These are phyloP conservation scores for Ophiostoma novo-ulmi DNA, from an alignment of 2,329 filamentous ascomycete genomes.

Conservation along the genomic window DNA sequence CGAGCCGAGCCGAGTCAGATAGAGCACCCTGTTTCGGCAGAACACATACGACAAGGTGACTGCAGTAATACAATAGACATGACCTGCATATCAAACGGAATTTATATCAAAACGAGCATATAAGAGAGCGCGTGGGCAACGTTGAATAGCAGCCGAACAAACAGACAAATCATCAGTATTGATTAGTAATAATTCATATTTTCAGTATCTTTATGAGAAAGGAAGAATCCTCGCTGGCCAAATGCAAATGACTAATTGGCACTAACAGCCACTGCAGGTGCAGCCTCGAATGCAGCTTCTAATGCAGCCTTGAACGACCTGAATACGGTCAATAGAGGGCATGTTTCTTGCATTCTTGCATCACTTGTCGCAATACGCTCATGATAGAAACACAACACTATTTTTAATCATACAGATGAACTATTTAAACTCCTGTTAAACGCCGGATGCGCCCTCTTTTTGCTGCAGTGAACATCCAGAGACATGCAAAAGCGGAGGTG, in stretches of 20 bases:
- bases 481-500: slow-evolving; percentile 22
- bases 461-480: slow-evolving; percentile 21
- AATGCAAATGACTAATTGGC: not conserved
- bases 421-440: slow-evolving; percentile 20
- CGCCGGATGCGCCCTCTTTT: slow-evolving; percentile 23
- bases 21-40: not conserved
- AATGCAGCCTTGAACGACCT: not conserved
- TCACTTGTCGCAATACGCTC: not conserved
- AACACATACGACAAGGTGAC: not conserved
- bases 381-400: slow-evolving; percentile 1
- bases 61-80: not conserved
- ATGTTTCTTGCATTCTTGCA: not conserved
- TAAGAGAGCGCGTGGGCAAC: not conserved
- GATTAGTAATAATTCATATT: not conserved
- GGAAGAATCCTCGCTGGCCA: not conserved
- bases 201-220: not conserved
- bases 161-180: not conserved
- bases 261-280: not conserved
- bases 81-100: no score
- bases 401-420: slow-evolving; percentile 15
- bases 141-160: not conserved
- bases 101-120: not conserved
- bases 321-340: not conserved
- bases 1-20: not conserved
- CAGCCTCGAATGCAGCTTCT: not conserved